Conservation (phyloP, 345 rosid species). For the Dimocarpus longan region DNA sequence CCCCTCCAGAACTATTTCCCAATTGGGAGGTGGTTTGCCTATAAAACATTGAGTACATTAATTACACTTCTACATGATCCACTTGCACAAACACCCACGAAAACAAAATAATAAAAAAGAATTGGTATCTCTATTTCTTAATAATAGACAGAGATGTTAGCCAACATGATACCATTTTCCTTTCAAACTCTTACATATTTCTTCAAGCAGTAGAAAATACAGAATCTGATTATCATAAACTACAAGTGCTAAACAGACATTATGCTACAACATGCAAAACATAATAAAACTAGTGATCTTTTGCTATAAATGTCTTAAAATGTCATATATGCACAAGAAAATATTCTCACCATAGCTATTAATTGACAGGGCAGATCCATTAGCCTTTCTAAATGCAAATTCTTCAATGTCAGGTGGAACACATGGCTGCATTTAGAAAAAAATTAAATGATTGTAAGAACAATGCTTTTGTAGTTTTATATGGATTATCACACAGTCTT, state of each 20-base stretch:
- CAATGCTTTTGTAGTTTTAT: not conserved
- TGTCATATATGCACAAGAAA: not conserved
- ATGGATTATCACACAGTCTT: too few relatives aligned
- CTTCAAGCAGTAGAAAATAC: not conserved
- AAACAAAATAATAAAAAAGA: not conserved
- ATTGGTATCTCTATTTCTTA: not conserved
- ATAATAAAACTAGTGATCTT: not conserved
- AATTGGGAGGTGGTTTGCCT: constrained; percentile 58
- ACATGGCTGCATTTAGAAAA: constrained; percentile 36
- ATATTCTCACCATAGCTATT: constrained; percentile 23
- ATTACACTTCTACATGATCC: not conserved
- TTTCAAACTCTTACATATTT: not conserved
- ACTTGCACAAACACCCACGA: not conserved
- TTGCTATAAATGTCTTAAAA: not conserved
- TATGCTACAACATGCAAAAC: not conserved
- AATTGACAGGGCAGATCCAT: constrained; percentile 39
- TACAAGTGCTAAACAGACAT: not conserved
- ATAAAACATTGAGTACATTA: constrained; percentile 12
- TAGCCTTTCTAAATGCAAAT: constrained; percentile 50
- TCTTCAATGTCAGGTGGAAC: constrained; percentile 78
- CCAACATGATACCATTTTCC: not conserved
- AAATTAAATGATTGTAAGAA: not conserved
- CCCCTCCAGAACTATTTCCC: constrained; percentile 69
- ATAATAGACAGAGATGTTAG: not conserved
- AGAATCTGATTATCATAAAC: not conserved